Base-by-base conservation (phyloP, 371 early-diverging fungal species). In the Saksenaea oblongispora region DNA sequence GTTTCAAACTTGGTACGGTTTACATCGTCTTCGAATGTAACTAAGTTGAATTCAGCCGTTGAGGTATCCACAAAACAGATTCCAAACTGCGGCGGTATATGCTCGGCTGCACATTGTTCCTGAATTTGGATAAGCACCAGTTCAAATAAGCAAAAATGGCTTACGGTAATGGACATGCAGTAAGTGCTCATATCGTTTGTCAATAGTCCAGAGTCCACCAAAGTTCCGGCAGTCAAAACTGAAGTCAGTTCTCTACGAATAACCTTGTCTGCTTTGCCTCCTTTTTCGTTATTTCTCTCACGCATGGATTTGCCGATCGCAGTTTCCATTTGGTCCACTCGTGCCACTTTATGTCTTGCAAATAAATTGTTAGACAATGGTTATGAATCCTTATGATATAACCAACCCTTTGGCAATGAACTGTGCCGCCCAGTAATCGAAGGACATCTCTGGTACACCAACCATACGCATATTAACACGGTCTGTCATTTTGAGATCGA, bases 391-490 rank as follows among this genome's bases (percentile, higher is more conserved):
- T 14, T 35, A 3, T 14, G 17, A 28, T 22, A 22, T 1, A 22
- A 69, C 65, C 34, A 91, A 92, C 31, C 99, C 99, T 71, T 92
- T 90, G 24, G 97, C 97, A 61, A 99, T 87, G 72, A 99, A 99
- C 76, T 97, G 94, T 0, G 93, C 84, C 0, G 97, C 95, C 99
- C 99, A 99, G 65, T 89, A 84, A 54, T 99, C 98, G 69, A 99
- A 97, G 3, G 91, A 87, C 37, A 83, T 82, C 72, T 98, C 99
- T 17, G 99, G 99, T 0, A 99, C 96, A 9, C 99, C 99, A 0
- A 95, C 97, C 99, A 99, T 99, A 39, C 94, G 85, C 99, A 99
- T 99, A 77, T 97, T 97, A 39, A 94, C 97, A 13, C 99, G 87
- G 63, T 98, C 98, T 0, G 96, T 95, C 69, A 99, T 70, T 64